Conservation (phyloP, 805 yeast species). For the Zygosaccharomyces kombuchaensis region DNA sequence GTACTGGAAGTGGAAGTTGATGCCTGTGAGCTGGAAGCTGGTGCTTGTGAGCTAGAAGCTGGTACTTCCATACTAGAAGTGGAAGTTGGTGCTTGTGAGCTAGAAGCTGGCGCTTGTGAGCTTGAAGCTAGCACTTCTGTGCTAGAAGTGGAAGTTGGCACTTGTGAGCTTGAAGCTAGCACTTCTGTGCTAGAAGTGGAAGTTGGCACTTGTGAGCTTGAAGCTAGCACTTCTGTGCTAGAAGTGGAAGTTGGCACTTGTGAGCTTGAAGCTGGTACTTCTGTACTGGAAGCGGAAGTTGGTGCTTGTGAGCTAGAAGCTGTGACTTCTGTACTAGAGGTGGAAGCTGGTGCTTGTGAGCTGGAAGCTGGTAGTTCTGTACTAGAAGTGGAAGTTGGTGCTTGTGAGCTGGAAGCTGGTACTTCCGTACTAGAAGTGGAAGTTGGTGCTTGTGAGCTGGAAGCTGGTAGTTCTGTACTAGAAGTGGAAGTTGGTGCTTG, state of each 20-base stretch:
- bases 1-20: too few species aligned
- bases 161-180: neutral
- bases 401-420: neutral
- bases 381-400: neutral
- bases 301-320: too few species aligned
- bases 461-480: too few species aligned
- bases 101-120: neutral
- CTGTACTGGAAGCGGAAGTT: too few species aligned
- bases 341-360: too few species aligned
- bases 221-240: neutral
- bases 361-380: neutral
- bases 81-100: too few species aligned
- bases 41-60: too few species aligned
- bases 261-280: neutral
- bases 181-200: neutral
- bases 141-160: neutral
- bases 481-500: neutral
- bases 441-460: too few species aligned
- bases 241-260: conserved; percentile 1
- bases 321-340: too few species aligned
- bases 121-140: neutral
- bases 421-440: too few species aligned
- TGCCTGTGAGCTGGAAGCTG: too few species aligned
- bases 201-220: neutral
- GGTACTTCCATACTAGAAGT: too few species aligned